Percentiles rank a stretch among this genome's conserved stretches.
Evolutionary conservation across 192 early-diverging fungal genomes (phyloP).

Genomic region (Anaeromyces robustus): DNA sequence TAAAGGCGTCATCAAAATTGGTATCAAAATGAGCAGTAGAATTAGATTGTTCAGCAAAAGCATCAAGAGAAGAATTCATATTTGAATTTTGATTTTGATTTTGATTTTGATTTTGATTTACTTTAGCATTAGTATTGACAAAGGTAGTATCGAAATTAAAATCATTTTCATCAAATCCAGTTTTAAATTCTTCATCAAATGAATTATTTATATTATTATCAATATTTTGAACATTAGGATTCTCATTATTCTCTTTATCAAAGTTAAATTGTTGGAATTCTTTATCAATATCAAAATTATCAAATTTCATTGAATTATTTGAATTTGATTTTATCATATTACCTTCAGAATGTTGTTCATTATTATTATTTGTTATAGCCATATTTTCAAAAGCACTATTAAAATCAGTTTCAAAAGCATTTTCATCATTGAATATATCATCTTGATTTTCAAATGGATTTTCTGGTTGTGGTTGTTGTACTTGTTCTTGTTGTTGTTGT

Average conservation of each 20-base stretch:
- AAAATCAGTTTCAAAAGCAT: background rate
- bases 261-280: background rate
- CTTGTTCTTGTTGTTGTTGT: no score
- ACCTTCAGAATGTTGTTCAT: no score
- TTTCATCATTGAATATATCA: background rate
- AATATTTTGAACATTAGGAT: background rate
- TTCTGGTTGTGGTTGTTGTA: background rate
- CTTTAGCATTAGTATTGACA: background rate
- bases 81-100: background rate
- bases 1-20: background rate
- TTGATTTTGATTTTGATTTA: no score
- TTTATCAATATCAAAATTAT: background rate
- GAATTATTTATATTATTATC: background rate
- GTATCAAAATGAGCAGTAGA: background rate
- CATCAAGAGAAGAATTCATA: background rate
- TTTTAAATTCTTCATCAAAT: background rate
- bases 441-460: background rate
- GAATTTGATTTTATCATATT: background rate
- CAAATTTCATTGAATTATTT: background rate
- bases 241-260: background rate
- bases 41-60: background rate
- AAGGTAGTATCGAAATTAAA: background rate
- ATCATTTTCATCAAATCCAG: background rate
- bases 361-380: background rate
- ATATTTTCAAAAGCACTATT: background rate